Evolutionary conservation across 2,329 filamentous ascomycete genomes (phyloP).

Genomic region (Sarocladium kiliense): DNA sequence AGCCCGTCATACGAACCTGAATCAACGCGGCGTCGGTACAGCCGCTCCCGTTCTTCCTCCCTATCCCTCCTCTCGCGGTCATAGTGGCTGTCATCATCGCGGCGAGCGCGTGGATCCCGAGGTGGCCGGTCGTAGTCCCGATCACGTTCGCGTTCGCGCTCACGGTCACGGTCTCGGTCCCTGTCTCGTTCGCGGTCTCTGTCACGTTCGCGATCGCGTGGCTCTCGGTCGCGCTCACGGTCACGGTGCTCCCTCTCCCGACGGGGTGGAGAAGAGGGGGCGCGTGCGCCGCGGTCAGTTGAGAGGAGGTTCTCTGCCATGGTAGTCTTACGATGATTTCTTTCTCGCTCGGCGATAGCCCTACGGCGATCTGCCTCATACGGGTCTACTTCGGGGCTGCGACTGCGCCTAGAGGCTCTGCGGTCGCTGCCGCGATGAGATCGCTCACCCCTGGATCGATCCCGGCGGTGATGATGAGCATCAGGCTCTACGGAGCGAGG

Average conservation of each 20-base stretch:
- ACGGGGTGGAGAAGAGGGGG: slow-evolving; percentile 29
- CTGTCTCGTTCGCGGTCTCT: slow-evolving; percentile 25
- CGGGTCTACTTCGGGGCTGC: slow-evolving; percentile 85
- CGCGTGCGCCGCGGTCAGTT: slow-evolving; percentile 41
- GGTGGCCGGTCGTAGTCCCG: slow-evolving; percentile 40
- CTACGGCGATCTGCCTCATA: slow-evolving; percentile 95
- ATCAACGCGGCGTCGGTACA: slow-evolving; percentile 75
- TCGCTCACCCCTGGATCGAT: slow-evolving; percentile 54
- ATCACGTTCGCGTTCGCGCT: slow-evolving; percentile 33
- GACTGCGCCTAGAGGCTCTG: slow-evolving; percentile 58
- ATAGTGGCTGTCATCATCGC: slow-evolving; percentile 65
- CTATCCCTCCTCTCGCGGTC: slow-evolving; percentile 83
- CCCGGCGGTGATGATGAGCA: slow-evolving; percentile 57
- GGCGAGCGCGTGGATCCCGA: slow-evolving; percentile 44
- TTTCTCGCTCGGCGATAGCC: slow-evolving; percentile 88
- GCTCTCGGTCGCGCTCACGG: slow-evolving; percentile 37
- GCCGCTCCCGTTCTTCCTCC: slow-evolving; percentile 83
- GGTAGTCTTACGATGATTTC: slow-evolving; percentile 79
- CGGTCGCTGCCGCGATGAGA: slow-evolving; percentile 55
- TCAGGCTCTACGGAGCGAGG: slow-evolving; percentile 48
- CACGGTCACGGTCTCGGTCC: slow-evolving; percentile 30
- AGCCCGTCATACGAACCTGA: slow-evolving; percentile 79
- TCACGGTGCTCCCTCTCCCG: slow-evolving; percentile 30
- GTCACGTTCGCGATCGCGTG: slow-evolving; percentile 28
- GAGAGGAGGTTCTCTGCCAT: slow-evolving; percentile 60